Conservation (phyloP, 495 filamentous ascomycete genomes). For the Aspergillus wentii region DNA sequence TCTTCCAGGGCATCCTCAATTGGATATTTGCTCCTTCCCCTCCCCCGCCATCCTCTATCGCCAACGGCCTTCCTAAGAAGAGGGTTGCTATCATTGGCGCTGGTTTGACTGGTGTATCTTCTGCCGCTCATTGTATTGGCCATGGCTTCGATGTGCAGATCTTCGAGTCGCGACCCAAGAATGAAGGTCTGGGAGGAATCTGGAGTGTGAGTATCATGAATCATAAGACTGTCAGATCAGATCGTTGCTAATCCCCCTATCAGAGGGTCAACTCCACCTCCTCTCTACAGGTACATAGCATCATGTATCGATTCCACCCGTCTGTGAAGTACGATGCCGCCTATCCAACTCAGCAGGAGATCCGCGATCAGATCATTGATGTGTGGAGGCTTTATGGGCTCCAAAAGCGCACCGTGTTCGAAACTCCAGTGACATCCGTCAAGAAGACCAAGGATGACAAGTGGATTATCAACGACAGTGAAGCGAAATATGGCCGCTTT, state of each 20-base stretch:
- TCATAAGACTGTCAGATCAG: neutral
- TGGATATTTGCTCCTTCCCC: conserved; percentile 65
- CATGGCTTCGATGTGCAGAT: conserved; percentile 81
- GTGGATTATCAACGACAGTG: conserved; percentile 81
- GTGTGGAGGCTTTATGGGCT: conserved; percentile 76
- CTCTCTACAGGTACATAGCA: conserved; percentile 73
- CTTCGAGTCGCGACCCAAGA: conserved; percentile 63
- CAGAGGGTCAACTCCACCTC: conserved; percentile 81
- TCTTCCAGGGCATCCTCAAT: conserved; percentile 62
- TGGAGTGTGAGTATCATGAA: conserved; percentile 60
- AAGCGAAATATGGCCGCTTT: conserved; percentile 60
- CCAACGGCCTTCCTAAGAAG: conserved; percentile 45
- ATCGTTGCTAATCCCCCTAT: conserved; percentile 5
- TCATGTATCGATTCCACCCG: conserved; percentile 88
- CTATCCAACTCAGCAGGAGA: conserved; percentile 71
- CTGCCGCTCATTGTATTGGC: conserved; percentile 78
- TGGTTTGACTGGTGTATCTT: conserved; percentile 75
- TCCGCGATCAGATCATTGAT: conserved; percentile 62
- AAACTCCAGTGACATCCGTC: conserved; percentile 61
- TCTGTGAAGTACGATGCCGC: conserved; percentile 67
- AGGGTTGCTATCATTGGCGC: conserved; percentile 79
- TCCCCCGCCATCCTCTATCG: conserved; percentile 48
- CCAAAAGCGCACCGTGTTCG: conserved; percentile 64
- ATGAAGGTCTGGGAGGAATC: conserved; percentile 68
- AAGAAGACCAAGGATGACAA: conserved; percentile 62